Evolutionary conservation across 805 yeast species (phyloP).

Genomic region (Yarrowia sp.): DNA sequence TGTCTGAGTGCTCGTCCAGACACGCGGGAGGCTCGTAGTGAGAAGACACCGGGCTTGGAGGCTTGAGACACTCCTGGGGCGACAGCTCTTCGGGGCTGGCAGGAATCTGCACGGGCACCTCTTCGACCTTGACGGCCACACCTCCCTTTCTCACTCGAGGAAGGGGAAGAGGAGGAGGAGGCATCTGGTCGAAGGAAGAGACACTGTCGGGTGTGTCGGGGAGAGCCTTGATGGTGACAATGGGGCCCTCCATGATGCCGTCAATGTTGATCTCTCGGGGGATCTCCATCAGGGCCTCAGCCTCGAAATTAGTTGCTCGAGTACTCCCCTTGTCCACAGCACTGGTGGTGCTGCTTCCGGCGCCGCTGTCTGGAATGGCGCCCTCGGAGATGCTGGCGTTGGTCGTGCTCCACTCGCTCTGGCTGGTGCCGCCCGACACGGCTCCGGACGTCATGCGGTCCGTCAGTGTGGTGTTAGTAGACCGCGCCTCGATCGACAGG

Average conservation of each 20-base stretch:
- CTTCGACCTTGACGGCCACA: neutral
- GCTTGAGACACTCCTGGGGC: slow-evolving; percentile 9
- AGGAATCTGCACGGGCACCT: neutral
- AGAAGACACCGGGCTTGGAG: slow-evolving; percentile 13
- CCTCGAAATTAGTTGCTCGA: neutral
- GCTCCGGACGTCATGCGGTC: slow-evolving; percentile 17
- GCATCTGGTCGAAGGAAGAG: slow-evolving; percentile 13
- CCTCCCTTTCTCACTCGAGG: neutral
- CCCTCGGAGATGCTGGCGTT: slow-evolving; percentile 4
- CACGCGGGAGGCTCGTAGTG: slow-evolving; percentile 22
- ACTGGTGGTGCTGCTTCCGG: neutral
- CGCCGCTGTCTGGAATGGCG: neutral
- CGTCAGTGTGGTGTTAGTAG: slow-evolving; percentile 3
- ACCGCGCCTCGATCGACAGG: slow-evolving; percentile 10
- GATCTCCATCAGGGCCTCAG: neutral
- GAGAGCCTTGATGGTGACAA: neutral
- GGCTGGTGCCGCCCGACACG: slow-evolving; percentile 2
- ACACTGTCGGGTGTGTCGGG: slow-evolving; percentile 24
- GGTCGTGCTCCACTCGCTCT: slow-evolving; percentile 26
- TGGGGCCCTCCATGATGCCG: neutral
- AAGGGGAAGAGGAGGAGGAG: slow-evolving; percentile 23
- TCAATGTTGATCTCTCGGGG: no score
- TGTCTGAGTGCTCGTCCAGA: slow-evolving; percentile 17
- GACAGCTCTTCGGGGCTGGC: neutral
- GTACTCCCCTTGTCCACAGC: slow-evolving; percentile 22